phyloP scores from a whole-genome alignment of 257 asterid species.

The Petunia axillaris region DNA sequence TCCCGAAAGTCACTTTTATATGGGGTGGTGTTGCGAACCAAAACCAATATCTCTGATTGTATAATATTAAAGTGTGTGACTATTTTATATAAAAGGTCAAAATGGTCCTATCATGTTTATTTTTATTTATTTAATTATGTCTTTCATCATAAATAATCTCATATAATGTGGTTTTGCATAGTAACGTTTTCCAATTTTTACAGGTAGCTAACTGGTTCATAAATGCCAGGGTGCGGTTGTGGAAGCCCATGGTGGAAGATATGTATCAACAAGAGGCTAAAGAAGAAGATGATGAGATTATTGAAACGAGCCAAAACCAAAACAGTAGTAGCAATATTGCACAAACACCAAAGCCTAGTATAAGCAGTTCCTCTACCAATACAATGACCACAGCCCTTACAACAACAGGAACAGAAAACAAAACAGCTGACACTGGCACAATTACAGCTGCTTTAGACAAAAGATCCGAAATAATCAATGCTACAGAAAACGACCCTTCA shows the following conservation, averaged over 20 bases:
- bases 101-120: no score
- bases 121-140: no score
- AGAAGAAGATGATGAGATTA: slow-evolving; percentile 47
- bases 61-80: no score
- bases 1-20: no score
- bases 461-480: slow-evolving; percentile 51
- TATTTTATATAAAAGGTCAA: no score
- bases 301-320: slow-evolving; percentile 40
- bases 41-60: no score
- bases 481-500: slow-evolving; percentile 64
- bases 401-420: slow-evolving; percentile 30
- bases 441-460: slow-evolving; percentile 41
- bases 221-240: slow-evolving; percentile 97
- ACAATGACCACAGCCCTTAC: slow-evolving; percentile 20
- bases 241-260: slow-evolving; percentile 99
- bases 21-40: no score
- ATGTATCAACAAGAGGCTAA: slow-evolving; percentile 94
- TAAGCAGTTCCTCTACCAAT: slow-evolving; percentile 22
- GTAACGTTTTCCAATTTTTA: not conserved
- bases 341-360: slow-evolving; percentile 60
- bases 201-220: slow-evolving; percentile 99
- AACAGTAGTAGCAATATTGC: slow-evolving; percentile 47
- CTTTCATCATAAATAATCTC: no score
- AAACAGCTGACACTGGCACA: slow-evolving; percentile 27
- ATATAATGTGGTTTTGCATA: not conserved